phyloP scores from a whole-genome alignment of 2,329 filamentous ascomycete genomes.

The Cladosporium sp. region DNA sequence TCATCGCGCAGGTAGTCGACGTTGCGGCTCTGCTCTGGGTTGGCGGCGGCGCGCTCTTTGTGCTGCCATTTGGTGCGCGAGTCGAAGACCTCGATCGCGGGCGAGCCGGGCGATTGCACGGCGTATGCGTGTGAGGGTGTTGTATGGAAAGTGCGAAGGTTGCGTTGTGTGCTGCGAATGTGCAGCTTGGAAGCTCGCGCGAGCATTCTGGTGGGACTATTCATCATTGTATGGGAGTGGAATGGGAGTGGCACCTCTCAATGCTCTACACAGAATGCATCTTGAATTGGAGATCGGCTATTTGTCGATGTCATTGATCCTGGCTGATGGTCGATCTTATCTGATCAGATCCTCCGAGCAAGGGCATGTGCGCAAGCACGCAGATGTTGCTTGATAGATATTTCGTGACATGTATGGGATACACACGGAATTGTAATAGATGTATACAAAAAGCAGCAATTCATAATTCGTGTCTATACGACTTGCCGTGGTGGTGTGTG shows the following conservation, averaged over 20 bases:
- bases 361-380: no score
- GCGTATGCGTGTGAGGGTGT: constrained; percentile 55
- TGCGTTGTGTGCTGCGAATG: background rate
- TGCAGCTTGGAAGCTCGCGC: background rate
- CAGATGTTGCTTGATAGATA: no score
- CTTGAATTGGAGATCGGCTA: no score
- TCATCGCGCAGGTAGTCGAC: constrained; percentile 94
- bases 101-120: constrained; percentile 69
- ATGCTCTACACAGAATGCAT: no score
- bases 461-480: no score
- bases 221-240: background rate
- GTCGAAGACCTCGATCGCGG: constrained; percentile 88
- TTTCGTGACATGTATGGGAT: no score
- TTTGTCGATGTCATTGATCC: no score
- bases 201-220: background rate
- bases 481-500: no score
- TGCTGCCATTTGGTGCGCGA: constrained; percentile 82
- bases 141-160: background rate
- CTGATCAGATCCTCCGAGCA: no score
- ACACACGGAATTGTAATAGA: no score
- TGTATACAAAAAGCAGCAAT: no score
- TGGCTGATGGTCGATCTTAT: no score
- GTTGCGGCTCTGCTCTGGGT: constrained; percentile 67
- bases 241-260: background rate
- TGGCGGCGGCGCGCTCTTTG: constrained; percentile 75